A percentile compares a stretch with the other conserved stretches of the same genome.
phyloP scores from a whole-genome alignment of 2,329 filamentous ascomycete genomes.

The Aureobasidium sp. region DNA sequence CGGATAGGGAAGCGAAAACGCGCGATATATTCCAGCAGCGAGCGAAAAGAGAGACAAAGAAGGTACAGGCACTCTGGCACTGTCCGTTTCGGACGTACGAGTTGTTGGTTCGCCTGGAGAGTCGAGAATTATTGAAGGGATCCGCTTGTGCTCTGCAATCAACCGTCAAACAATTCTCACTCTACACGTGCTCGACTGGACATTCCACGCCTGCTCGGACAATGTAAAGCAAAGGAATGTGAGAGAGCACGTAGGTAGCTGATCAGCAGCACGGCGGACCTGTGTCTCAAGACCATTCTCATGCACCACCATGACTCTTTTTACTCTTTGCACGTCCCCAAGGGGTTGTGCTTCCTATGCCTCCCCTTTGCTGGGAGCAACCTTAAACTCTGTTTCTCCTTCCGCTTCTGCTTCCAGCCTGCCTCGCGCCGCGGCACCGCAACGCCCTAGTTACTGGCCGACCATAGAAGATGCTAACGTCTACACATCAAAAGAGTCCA shows the following conservation, averaged over 20 bases:
- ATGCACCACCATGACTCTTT: conserved; percentile 4
- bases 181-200: not conserved
- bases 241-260: no score
- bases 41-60: not conserved
- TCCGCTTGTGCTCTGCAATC: conserved; percentile 8
- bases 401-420: conserved; percentile 3
- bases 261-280: not conserved
- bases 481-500: not conserved
- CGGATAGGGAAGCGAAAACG: not conserved
- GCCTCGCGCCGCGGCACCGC: not conserved
- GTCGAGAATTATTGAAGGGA: no score
- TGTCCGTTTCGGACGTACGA: conserved; percentile 6
- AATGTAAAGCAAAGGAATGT: conserved; percentile 10
- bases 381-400: not conserved
- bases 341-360: not conserved
- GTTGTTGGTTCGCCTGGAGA: no score
- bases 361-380: conserved; percentile 12
- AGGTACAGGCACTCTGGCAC: not conserved
- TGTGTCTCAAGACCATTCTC: not conserved
- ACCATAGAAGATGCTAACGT: not conserved
- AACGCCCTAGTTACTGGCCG: conserved; percentile 4
- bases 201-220: conserved; percentile 7
- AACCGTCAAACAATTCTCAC: not conserved
- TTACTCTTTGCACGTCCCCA: conserved; percentile 1
- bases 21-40: not conserved